Percentiles rank a stretch among this genome's conserved stretches.
Evolutionary conservation across 768 basidiomycete genomes (phyloP).

Genomic region (Leucocoprinus birnbaumii): DNA sequence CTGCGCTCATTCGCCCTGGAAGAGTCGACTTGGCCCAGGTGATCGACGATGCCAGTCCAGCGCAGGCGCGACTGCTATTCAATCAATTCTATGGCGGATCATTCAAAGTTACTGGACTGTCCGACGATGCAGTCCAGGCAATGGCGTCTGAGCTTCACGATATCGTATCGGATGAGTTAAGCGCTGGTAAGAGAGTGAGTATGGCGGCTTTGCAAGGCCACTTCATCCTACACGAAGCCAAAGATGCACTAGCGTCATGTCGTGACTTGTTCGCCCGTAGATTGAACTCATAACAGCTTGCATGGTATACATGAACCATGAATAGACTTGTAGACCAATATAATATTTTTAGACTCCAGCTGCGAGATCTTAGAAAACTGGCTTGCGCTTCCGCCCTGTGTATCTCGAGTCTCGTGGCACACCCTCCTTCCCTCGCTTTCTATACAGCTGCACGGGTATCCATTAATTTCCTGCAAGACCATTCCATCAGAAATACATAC

Average conservation of each 20-base stretch:
- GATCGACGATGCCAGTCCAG: constrained; percentile 83
- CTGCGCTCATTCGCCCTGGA: constrained; percentile 93
- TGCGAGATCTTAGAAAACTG: constrained; percentile 58
- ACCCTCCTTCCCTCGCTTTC: constrained; percentile 78
- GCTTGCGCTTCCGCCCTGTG: constrained; percentile 86
- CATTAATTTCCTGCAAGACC: background rate
- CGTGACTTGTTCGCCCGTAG: constrained; percentile 39
- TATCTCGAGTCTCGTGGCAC: constrained; percentile 87
- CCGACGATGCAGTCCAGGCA: constrained; percentile 31
- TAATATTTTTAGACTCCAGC: constrained; percentile 13
- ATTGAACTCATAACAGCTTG: constrained; percentile 16
- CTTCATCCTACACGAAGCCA: constrained; percentile 76
- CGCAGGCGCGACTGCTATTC: constrained; percentile 78
- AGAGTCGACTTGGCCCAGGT: constrained; percentile 85
- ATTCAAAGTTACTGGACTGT: constrained; percentile 25
- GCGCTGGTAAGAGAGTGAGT: constrained; percentile 62
- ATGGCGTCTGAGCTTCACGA: constrained; percentile 54
- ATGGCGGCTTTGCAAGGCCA: constrained; percentile 97
- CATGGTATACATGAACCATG: background rate
- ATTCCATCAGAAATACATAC: constrained; percentile 33
- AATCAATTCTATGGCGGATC: constrained; percentile 75
- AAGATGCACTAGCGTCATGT: constrained; percentile 50
- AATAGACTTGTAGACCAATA: background rate
- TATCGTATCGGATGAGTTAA: constrained; percentile 52
- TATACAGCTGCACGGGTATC: constrained; percentile 56